Base-by-base conservation (phyloP, 78 protist species). In the Dictyostelium purpureum region DNA sequence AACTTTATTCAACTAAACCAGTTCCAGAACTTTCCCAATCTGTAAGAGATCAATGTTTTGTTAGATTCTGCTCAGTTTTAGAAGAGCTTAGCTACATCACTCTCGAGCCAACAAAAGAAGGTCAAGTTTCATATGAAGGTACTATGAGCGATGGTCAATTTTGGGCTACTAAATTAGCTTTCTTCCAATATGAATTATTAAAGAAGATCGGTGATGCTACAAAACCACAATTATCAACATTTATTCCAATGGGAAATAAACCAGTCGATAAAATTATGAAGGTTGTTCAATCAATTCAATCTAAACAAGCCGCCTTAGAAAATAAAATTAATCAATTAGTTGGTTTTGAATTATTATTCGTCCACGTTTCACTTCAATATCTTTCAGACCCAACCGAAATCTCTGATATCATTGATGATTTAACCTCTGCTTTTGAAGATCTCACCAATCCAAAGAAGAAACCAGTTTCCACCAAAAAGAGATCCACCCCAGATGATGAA, bases 321-420 rank as follows among this genome's bases (percentile, higher is more conserved):
- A 65, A 59, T 16, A 33, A 51, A 35, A 31, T 65, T 9, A 49
- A 31, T 38, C 92, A 85, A 45, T 37, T 57, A 12, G 49, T 45
- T 12, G 92, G 75, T 21, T 85, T 85, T 45, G 92, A 85, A 59
- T 61, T 85, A 54, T 61, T 85, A 42, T 85, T 85, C 63, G 24
- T 47, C 18, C 92, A 85, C 24, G 69, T 85, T 43, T 52, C 92
- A 12, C 37, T 85, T 4, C 92, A 85, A 35, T 85, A 85, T 35
- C 49, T 85, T 31, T 16, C 49, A 24, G 92, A 85, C 3, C 82
- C 92, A 59, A 6, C 11, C 14, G 92, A 85, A 33, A 85, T 74
- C 92, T 73, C 92, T 40, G 92, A 85, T 42, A 35, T 73, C 21
- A 38, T 85, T n/a, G 74, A 70, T 4, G 92, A 85, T 85, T 70